Evolutionary conservation across 805 yeast genomes (phyloP).

Genomic region (Saccharomycopsis sp.): DNA sequence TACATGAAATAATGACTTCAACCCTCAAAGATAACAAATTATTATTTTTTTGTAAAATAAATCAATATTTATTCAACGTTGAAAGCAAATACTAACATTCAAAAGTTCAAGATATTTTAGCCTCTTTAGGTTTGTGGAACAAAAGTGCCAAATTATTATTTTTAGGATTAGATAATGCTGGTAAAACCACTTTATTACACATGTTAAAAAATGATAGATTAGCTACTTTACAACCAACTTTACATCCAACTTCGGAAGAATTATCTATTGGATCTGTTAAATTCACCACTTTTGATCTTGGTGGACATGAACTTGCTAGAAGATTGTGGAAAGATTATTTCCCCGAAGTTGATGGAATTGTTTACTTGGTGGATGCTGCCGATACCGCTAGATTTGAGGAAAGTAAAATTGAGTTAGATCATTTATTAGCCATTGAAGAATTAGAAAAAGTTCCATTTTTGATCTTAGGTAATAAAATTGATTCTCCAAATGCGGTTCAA

Average conservation of each 20-base stretch:
- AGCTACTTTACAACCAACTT: constrained; percentile 95
- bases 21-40: background rate
- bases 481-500: constrained; percentile 84
- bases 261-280: constrained; percentile 92
- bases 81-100: constrained; percentile 2
- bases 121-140: constrained; percentile 78
- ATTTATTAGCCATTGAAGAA: constrained; percentile 87
- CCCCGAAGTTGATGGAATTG: constrained; percentile 98
- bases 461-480: constrained; percentile 93
- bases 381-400: constrained; percentile 93
- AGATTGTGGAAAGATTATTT: constrained; percentile 99
- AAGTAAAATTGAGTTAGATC: constrained; percentile 90
- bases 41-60: background rate
- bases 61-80: background rate
- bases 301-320: constrained; percentile 98
- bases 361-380: constrained; percentile 92
- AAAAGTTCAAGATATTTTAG: constrained; percentile 57
- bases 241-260: constrained; percentile 98
- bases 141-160: constrained; percentile 94
- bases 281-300: constrained; percentile 96
- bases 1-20: background rate
- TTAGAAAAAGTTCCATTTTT: constrained; percentile 83
- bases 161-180: constrained; percentile 96
- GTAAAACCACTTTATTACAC: constrained; percentile 83
- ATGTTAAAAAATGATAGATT: constrained; percentile 91